These are phyloP conservation scores for Nyssa sinensis DNA, from an alignment of 148 eudicot genomes.

Conservation along the genomic window DNA sequence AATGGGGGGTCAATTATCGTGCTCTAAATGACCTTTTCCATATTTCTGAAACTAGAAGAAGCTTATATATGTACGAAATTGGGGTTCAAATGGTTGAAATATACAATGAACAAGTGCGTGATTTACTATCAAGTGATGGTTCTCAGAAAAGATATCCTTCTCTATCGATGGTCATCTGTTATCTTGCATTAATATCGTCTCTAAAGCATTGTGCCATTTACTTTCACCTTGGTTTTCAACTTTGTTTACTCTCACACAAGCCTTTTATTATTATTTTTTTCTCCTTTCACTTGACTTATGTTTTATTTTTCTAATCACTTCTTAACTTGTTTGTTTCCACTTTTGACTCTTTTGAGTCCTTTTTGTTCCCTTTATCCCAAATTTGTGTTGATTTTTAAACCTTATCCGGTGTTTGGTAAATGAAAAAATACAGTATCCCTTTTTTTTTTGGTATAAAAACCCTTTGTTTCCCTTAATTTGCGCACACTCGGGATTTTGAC, in stretches of 20 bases:
- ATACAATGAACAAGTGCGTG: slow-evolving; percentile 44
- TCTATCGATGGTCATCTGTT: background rate
- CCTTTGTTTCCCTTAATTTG: slow-evolving; percentile 29
- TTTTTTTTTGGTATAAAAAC: background rate
- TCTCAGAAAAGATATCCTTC: slow-evolving; percentile 40
- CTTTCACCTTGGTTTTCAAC: too few species aligned
- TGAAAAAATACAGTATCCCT: background rate
- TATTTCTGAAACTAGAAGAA: slow-evolving; percentile 33
- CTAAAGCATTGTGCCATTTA: background rate
- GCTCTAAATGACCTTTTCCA: slow-evolving; percentile 40
- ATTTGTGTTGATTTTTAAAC: background rate
- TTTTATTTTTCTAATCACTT: background rate
- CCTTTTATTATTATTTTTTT: too few species aligned
- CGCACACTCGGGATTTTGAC: slow-evolving; percentile 39
- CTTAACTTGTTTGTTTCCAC: background rate
- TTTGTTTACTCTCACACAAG: slow-evolving; percentile 9
- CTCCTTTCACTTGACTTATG: background rate
- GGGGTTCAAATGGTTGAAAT: slow-evolving; percentile 41
- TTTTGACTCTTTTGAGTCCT: background rate
- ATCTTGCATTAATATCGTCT: background rate
- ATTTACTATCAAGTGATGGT: slow-evolving; percentile 32
- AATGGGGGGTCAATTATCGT: slow-evolving; percentile 41
- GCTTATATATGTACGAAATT: slow-evolving; percentile 26
- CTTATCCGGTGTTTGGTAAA: background rate
- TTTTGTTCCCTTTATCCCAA: too few species aligned